Base-by-base conservation (phyloP, 768 basidiomycete genomes). In the Mycena galopus region DNA sequence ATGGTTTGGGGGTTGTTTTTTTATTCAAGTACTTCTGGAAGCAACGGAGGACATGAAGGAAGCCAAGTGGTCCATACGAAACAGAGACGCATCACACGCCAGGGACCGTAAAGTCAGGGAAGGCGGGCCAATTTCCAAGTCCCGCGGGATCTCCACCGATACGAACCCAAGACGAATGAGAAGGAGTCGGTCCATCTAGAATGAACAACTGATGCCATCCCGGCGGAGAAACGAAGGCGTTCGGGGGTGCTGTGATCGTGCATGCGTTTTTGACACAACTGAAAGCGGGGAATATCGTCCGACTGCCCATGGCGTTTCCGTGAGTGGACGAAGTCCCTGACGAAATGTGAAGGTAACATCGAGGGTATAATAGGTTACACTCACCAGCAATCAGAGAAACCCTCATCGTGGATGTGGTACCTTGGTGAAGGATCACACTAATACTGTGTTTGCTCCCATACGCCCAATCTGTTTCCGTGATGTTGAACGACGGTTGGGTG, bases 381-480 rank as follows among this genome's bases (percentile, higher is more conserved):
- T n/a, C 72, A 90, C 90, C 93, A 75, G 86, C 92, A 70, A 91
- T 82, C 68, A 92, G 92, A 19, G 89, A 95, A 57, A 90, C 82
- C 1, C 86, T 83, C 84, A 97, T 75, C 19, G 77, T 82, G 5
- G 81, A 74, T 6, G 82, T 84, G 1, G 81, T 80, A 14, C 87
- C 86, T 55, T 88, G 87, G 80, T 80, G 84, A 9, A 87, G 79
- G 29, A 82, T 77, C 23, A 88, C 81, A 4, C 80, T 83, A 74
- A 95, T 91, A 3, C 79, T 78, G 75, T 90, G 89, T 30, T 80
- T 77, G 6, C 86, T 86, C 0, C 88, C 86, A 29, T 91, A 89
- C 0, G 75, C 80, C 92, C 93, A 94, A 77, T 95, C 93, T 7
- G 85, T 88, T 65, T 85, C 76, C 0, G 84, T 75, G 60, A 93